Conservation (phyloP, 2,329 filamentous ascomycete species). For the Fusarium camptoceras region DNA sequence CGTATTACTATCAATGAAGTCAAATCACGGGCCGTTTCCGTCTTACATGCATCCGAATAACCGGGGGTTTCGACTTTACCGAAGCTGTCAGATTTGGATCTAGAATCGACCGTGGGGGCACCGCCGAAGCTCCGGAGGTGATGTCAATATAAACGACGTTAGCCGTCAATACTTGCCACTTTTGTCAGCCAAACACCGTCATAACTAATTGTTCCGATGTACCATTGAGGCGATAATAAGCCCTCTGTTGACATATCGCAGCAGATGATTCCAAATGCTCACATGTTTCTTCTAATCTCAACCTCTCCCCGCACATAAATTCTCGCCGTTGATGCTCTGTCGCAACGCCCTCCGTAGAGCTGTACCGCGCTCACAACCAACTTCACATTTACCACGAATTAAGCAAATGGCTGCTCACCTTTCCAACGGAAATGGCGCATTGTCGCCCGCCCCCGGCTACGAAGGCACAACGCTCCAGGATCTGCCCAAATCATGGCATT, state of each 20-base stretch:
- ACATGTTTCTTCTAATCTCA: conserved; percentile 9
- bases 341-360: conserved; percentile 49
- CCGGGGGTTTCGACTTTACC: conserved; percentile 9
- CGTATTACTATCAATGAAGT: not conserved
- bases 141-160: conserved; percentile 40
- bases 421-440: conserved; percentile 49
- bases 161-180: conserved; percentile 35
- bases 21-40: conserved; percentile 25
- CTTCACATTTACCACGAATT: conserved; percentile 38
- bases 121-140: conserved; percentile 28
- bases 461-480: conserved; percentile 60
- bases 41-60: conserved; percentile 28
- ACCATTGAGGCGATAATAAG: conserved; percentile 3
- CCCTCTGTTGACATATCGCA: not conserved
- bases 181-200: conserved; percentile 32
- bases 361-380: conserved; percentile 45
- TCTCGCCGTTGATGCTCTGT: conserved; percentile 51
- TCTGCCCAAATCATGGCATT: conserved; percentile 73
- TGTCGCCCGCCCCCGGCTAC: conserved; percentile 18
- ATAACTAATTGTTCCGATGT: not conserved
- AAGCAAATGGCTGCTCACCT: conserved; percentile 51
- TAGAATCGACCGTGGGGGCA: conserved; percentile 21
- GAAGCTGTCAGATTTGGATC: conserved; percentile 2
- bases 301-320: not conserved
- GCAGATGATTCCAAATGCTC: conserved; percentile 28